Base-by-base conservation (phyloP, 2,329 filamentous ascomycete species). In the Phialocephala subalpina region DNA sequence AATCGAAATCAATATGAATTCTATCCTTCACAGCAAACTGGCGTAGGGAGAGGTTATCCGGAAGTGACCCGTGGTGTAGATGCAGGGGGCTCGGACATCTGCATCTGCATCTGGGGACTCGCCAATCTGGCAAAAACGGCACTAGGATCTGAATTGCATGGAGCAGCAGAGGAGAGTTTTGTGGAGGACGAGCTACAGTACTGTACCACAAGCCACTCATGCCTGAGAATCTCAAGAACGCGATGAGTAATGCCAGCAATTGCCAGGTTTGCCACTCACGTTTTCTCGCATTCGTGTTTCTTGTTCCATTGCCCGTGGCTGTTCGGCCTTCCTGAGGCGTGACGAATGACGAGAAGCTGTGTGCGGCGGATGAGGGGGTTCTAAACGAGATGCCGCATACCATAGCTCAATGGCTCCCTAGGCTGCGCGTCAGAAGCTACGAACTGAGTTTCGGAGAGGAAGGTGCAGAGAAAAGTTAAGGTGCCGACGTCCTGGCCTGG, bases 91-190 rank as follows among this genome's bases (percentile, higher is more conserved):
- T 27, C 5, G 3, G 12, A 9, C 9, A 53, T 18, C 18, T 27
- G 12, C 40, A 12, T 12, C 18, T 16, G 6, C 18, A 45, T n/a
- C n/a, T n/a, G 35, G 55, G 18, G 8, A 2, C 20, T 57, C 55
- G 55, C 55, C 33, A 57, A 57, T 57, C 55, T 57, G 35, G n/a
- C 9, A 36, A 57, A 22, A 38, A n/a, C 20, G n/a, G 20, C 55
- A n/a, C 55, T 57, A 57, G 55, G 55, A 57, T 57, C 55, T 57
- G 55, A 36, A 53, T 53, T 25, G 49, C 12, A 22, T 12, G 25
- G 49, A 53, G 49, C 25, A 27, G n/a, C 16, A 53, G 25, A 49
- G 45, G 25, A 49, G 45, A 20, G 18, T 42, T 25, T 49, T 49
- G 45, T 49, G 45, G 14, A n/a, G n/a, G 45, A 49, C 6, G 7